These are phyloP conservation scores for Tetradesmus obliquus DNA, from an alignment of 139 green algal genomes.

Conservation along the genomic window DNA sequence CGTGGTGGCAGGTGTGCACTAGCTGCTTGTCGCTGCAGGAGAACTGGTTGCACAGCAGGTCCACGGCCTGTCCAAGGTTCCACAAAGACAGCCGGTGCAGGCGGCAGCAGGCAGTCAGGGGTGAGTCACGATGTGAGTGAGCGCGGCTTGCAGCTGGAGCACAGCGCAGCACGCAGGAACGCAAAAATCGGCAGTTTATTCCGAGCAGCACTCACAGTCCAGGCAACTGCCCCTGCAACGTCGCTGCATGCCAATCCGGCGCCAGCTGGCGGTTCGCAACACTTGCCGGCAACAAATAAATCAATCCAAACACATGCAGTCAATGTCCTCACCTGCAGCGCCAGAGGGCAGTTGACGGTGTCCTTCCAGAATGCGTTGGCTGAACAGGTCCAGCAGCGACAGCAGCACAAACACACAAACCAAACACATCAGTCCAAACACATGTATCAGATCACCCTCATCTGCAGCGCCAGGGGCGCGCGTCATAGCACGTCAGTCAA, in stretches of 20 bases:
- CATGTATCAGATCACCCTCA: neutral
- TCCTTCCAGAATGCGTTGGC: constrained; percentile 41
- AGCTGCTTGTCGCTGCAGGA: constrained; percentile 18
- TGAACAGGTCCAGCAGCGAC: constrained; percentile 26
- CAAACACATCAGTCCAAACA: neutral
- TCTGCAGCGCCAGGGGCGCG: neutral
- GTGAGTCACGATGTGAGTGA: neutral
- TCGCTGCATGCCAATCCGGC: no score
- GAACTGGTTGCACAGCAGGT: constrained; percentile 47
- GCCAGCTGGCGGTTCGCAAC: no score
- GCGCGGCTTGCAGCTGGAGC: neutral
- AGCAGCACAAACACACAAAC: constrained; percentile 31
- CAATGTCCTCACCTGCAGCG: neutral
- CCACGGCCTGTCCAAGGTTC: neutral
- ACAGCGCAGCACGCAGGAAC: neutral
- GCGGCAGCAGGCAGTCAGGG: neutral
- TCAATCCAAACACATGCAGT: no score
- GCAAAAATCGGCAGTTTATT: no score
- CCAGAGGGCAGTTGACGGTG: neutral
- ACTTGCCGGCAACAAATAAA: no score
- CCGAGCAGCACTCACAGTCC: no score
- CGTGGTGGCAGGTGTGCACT: constrained; percentile 10
- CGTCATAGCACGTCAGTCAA: neutral
- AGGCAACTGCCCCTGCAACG: no score
- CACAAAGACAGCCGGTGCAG: neutral